Conservation (phyloP, 352 stramenopile species). For the Phytophthora podocarpi region DNA sequence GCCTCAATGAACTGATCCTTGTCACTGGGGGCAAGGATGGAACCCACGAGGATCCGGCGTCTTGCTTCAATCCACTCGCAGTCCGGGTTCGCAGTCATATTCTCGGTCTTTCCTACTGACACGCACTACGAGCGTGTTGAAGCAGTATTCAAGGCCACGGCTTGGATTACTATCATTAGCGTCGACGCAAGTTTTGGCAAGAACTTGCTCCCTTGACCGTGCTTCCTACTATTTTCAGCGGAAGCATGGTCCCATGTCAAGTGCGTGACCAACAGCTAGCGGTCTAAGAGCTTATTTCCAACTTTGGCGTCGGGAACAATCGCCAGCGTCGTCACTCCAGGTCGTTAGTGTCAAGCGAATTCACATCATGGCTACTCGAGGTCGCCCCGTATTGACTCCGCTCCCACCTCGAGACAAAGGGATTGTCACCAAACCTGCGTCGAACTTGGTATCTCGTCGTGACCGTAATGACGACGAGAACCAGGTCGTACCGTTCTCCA, state of each 20-base stretch:
- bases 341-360: background rate
- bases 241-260: conserved; percentile 21
- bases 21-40: conserved; percentile 38
- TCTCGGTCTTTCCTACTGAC: conserved; percentile 3
- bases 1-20: conserved; percentile 56
- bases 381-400: conserved; percentile 19
- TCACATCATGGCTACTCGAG: conserved; percentile 13
- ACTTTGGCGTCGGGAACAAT: conserved; percentile 3
- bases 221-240: conserved; percentile 26
- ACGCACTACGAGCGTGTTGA: no score
- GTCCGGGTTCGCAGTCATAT: conserved; percentile 20
- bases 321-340: conserved; percentile 5
- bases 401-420: conserved; percentile 25
- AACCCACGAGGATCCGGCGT: conserved; percentile 46
- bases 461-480: conserved; percentile 46
- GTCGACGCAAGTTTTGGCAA: conserved; percentile 10
- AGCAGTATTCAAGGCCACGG: no score
- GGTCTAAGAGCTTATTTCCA: conserved; percentile 24
- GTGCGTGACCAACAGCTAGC: no score
- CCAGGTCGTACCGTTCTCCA: conserved; percentile 63
- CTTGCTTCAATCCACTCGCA: conserved; percentile 40
- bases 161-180: conserved; percentile 27
- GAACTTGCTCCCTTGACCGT: background rate
- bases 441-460: background rate
- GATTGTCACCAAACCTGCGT: background rate